A percentile compares a stretch with the other conserved stretches of the same genome.
These are phyloP conservation scores for Lactarius hengduanensis DNA, from an alignment of 768 basidiomycete species.

Conservation along the genomic window DNA sequence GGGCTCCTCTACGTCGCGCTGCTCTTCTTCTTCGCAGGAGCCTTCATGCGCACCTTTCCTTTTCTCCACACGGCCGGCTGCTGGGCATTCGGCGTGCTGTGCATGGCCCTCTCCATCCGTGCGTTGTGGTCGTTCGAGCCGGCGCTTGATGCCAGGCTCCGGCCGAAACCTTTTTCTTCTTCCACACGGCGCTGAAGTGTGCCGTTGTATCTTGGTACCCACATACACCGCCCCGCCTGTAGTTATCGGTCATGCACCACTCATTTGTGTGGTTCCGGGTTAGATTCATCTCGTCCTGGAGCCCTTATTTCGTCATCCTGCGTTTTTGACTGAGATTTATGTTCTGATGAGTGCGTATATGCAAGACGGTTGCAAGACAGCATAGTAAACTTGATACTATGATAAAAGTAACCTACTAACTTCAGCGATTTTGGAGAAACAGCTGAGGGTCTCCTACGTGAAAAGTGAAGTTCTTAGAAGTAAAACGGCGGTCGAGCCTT, in stretches of 20 bases:
- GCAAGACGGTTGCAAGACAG: too few relatives aligned
- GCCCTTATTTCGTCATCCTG: background rate
- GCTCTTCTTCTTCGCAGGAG: slow-evolving; percentile 8
- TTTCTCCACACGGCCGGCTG: background rate
- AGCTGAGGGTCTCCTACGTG: too few relatives aligned
- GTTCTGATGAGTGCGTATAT: background rate
- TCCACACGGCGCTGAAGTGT: background rate
- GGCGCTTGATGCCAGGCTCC: slow-evolving; percentile 16
- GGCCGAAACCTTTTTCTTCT: slow-evolving; percentile 14
- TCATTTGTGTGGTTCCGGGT: background rate
- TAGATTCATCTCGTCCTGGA: background rate
- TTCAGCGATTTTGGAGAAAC: too few relatives aligned
- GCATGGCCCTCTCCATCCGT: background rate
- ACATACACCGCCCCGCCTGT: background rate
- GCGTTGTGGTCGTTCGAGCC: slow-evolving; percentile 14
- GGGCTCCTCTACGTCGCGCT: slow-evolving; percentile 14
- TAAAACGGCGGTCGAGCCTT: too few relatives aligned
- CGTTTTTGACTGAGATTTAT: background rate
- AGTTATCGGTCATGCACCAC: background rate
- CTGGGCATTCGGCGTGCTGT: background rate
- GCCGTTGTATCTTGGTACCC: too few relatives aligned
- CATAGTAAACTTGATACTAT: too few relatives aligned
- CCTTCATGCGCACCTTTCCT: slow-evolving; percentile 12
- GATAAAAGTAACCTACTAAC: too few relatives aligned
- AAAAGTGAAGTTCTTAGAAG: too few relatives aligned